Percentiles rank a stretch among this genome's conserved stretches.
These are phyloP conservation scores for Chiua virens DNA, from an alignment of 768 basidiomycete species.

Conservation along the genomic window DNA sequence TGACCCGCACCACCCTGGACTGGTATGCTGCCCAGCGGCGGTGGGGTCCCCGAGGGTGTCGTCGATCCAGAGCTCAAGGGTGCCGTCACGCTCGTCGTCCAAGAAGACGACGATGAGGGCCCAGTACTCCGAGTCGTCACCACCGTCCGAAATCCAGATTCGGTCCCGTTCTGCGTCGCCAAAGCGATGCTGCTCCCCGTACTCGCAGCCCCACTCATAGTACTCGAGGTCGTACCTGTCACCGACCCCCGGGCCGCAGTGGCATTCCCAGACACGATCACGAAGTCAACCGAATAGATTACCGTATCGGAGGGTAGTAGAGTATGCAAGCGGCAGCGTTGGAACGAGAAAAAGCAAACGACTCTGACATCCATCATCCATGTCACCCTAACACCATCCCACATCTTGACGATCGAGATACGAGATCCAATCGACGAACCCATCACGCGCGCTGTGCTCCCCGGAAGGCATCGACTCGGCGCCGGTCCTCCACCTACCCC, in stretches of 20 bases:
- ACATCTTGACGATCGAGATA: background rate
- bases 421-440: too few relatives aligned
- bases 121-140: background rate
- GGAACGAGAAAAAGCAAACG: too few relatives aligned
- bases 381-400: too few relatives aligned
- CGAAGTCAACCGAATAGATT: conserved; percentile 54
- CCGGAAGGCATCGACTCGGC: background rate
- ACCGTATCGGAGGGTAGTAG: conserved; percentile 9
- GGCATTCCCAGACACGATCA: conserved; percentile 31
- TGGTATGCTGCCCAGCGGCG: conserved; percentile 9
- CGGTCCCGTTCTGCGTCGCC: conserved; percentile 9
- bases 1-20: too few relatives aligned
- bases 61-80: conserved; percentile 1
- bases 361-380: too few relatives aligned
- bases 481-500: too few relatives aligned
- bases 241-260: conserved; percentile 3
- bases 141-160: background rate
- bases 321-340: too few relatives aligned
- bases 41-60: conserved; percentile 4
- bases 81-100: background rate
- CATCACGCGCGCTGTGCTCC: too few relatives aligned
- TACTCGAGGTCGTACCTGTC: too few relatives aligned
- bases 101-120: background rate
- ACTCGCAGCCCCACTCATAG: too few relatives aligned
- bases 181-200: background rate